phyloP scores from a whole-genome alignment of 495 filamentous ascomycete species.

The Talaromyces trachyspermus region DNA sequence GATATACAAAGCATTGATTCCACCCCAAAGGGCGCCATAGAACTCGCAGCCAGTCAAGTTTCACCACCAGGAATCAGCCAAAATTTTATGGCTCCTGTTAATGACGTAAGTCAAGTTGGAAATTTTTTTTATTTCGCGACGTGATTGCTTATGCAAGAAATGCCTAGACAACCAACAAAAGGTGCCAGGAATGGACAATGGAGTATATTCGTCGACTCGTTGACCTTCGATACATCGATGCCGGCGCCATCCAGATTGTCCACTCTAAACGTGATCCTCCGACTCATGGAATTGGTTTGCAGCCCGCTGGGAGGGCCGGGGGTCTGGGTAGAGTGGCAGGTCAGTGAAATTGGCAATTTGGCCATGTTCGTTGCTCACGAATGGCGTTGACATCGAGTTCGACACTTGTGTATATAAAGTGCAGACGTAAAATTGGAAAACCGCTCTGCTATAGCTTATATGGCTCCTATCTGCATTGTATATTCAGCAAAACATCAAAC shows the following conservation, averaged over 20 bases:
- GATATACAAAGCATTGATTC: slow-evolving; percentile 12
- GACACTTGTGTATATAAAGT: not conserved
- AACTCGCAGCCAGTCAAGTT: slow-evolving; percentile 22
- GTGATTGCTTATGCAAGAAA: too few species aligned
- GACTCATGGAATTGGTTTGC: slow-evolving; percentile 22
- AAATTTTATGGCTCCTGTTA: slow-evolving; percentile 30
- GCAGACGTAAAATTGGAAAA: not conserved
- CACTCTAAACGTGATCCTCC: slow-evolving; percentile 28
- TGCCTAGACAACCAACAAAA: slow-evolving; percentile 22
- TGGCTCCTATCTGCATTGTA: slow-evolving; percentile 20
- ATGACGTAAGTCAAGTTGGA: slow-evolving; percentile 23
- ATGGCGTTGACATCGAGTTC: not conserved
- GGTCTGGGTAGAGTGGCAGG: too few species aligned
- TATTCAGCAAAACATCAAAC: slow-evolving; percentile 20
- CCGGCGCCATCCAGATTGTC: slow-evolving; percentile 22
- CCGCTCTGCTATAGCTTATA: slow-evolving; percentile 10
- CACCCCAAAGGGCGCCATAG: slow-evolving; percentile 18
- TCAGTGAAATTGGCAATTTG: slow-evolving; percentile 4
- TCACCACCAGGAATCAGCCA: slow-evolving; percentile 23
- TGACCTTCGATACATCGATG: slow-evolving; percentile 14
- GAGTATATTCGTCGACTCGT: slow-evolving; percentile 26
- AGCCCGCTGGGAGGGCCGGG: not conserved
- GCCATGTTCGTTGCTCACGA: not conserved
- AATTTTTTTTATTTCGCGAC: too few species aligned
- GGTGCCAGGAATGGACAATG: slow-evolving; percentile 34